Conservation (phyloP, 2,329 filamentous ascomycete species). For the Neospermospora avenae region DNA sequence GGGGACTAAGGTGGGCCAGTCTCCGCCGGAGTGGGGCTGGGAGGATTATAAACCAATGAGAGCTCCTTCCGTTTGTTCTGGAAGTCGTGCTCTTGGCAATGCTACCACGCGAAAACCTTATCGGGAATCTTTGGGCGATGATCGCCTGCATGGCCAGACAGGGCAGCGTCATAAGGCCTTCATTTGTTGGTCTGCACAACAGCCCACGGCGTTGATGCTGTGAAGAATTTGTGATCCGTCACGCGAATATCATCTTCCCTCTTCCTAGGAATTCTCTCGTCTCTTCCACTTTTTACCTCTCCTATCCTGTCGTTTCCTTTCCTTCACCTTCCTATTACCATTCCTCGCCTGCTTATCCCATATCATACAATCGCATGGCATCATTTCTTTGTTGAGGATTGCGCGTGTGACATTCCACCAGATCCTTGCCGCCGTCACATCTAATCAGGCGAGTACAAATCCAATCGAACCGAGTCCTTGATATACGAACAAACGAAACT, state of each 20-base stretch:
- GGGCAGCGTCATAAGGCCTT: neutral
- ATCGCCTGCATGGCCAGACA: slow-evolving; percentile 2
- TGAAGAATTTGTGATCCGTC: neutral
- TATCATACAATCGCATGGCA: neutral
- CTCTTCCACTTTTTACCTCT: slow-evolving; percentile 1
- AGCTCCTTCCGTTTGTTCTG: neutral
- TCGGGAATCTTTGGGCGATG: neutral
- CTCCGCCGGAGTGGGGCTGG: slow-evolving; percentile 3
- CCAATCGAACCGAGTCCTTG: slow-evolving; percentile 3
- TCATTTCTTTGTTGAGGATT: slow-evolving; percentile 5
- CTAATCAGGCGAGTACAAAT: slow-evolving; percentile 23
- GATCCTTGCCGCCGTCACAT: slow-evolving; percentile 15
- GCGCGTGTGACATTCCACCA: slow-evolving; percentile 17
- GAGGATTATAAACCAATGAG: neutral
- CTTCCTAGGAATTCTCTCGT: neutral
- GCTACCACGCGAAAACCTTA: neutral
- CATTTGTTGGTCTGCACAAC: neutral
- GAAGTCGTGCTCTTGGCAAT: neutral
- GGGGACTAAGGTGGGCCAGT: neutral
- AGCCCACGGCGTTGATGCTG: slow-evolving; percentile 14
- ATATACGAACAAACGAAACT: neutral
- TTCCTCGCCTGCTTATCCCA: neutral
- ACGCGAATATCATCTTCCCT: neutral
- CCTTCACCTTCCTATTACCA: neutral
- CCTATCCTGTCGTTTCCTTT: slow-evolving; percentile 10